phyloP scores from a whole-genome alignment of 2,329 filamentous ascomycete genomes.

The Aspergillus phoenicis region DNA sequence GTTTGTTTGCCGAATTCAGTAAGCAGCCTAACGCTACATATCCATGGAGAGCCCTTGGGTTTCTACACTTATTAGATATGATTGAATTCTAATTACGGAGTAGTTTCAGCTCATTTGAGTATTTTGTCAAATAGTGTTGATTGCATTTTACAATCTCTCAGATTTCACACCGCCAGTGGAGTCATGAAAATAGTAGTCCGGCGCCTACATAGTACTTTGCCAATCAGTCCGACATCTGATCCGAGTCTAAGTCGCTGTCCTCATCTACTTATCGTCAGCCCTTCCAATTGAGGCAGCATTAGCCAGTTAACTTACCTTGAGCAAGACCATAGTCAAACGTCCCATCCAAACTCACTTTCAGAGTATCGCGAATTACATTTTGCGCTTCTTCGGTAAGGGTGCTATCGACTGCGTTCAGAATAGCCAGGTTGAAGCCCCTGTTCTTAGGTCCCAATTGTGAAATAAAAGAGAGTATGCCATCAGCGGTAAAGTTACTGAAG shows the following conservation, averaged over 20 bases:
- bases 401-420: constrained; percentile 29
- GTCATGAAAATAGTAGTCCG: too few relatives aligned
- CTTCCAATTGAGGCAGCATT: not conserved
- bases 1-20: constrained; percentile 15
- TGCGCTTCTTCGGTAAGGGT: constrained; percentile 31
- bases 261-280: constrained; percentile 19
- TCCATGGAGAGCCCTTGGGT: not conserved
- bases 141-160: not conserved
- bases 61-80: not conserved
- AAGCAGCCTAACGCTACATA: not conserved
- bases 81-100: too few relatives aligned
- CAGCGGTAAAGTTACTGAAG: constrained; percentile 35
- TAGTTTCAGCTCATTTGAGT: not conserved
- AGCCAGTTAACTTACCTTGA: constrained; percentile 18
- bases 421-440: constrained; percentile 32
- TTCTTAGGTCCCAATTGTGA: constrained; percentile 31
- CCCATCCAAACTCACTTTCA: constrained; percentile 25
- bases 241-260: constrained; percentile 24
- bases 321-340: constrained; percentile 29
- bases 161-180: not conserved
- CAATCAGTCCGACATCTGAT: constrained; percentile 10
- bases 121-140: too few relatives aligned
- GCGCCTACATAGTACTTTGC: not conserved
- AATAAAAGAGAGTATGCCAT: constrained; percentile 37
- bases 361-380: constrained; percentile 31